Conservation (phyloP, 139 green algal species). For the Picochlorum sp. region DNA sequence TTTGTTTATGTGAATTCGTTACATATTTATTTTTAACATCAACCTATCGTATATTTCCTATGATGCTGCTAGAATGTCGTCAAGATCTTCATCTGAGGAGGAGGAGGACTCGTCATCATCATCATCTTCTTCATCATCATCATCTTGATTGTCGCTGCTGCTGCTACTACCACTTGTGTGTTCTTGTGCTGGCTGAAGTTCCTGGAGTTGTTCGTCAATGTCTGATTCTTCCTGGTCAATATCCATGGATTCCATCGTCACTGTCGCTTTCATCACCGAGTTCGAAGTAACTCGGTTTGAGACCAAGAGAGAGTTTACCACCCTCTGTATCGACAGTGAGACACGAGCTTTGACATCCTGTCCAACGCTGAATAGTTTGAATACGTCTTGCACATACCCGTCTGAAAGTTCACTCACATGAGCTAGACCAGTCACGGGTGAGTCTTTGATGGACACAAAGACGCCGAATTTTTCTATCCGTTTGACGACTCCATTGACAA, state of each 20-base stretch:
- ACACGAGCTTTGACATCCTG: conserved; percentile 61
- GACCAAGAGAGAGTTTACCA: conserved; percentile 50
- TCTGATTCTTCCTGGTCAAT: conserved; percentile 22
- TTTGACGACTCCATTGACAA: conserved; percentile 47
- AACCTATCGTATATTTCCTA: too few relatives aligned
- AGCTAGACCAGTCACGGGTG: conserved; percentile 44
- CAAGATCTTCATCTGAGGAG: too few relatives aligned
- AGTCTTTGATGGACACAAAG: conserved; percentile 66
- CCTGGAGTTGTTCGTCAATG: neutral
- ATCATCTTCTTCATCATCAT: too few relatives aligned
- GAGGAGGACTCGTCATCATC: too few relatives aligned
- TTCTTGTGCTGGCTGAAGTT: too few relatives aligned
- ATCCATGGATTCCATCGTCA: conserved; percentile 30
- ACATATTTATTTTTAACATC: too few relatives aligned
- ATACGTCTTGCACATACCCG: conserved; percentile 53
- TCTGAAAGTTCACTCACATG: conserved; percentile 78
- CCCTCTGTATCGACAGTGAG: conserved; percentile 47
- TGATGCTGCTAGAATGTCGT: too few relatives aligned
- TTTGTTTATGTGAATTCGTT: too few relatives aligned
- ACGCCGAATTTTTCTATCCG: conserved; percentile 73
- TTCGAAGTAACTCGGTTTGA: conserved; percentile 58
- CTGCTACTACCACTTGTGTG: neutral
- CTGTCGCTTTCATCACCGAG: conserved; percentile 30
- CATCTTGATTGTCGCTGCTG: neutral
- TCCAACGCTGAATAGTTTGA: conserved; percentile 33